Base-by-base conservation (phyloP, 1,139 yeast genomes). In the Geotrichum reessii region DNA sequence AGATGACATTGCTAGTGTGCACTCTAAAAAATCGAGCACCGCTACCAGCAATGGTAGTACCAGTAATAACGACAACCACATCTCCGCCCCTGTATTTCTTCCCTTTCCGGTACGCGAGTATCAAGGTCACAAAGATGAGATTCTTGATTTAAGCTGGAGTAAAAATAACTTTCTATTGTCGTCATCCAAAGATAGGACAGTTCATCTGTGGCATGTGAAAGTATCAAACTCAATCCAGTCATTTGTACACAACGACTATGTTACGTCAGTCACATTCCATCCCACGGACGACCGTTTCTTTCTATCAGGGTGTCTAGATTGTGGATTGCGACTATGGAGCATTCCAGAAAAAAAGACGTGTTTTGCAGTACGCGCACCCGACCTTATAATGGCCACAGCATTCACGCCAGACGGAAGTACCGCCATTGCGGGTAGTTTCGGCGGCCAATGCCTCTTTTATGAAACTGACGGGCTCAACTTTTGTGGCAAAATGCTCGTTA, bases 251-350 rank as follows among this genome's bases (percentile, higher is more conserved):
- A 81, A 83, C 33, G 96, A 90, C 71, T 87, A 89, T 71, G 96
- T 90, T 5, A 87, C 97, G 0, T 78, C 87, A 17, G 89, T 88
- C 2, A 81, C 81, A 56, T 92, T 92, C 70, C 96, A 90, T 67
- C 96, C 95, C 1, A 76, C 76, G 1, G 98, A 92, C 72, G 97
- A 92, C 69, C 75, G 98, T 42, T 92, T 91, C 69, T 90, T 92
- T 70, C 72, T 87, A 3, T 85, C 92, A 63, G 95, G 96, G 1
- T 86, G 95, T 52, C 76, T 91, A 63, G 97, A 90, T 68, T 86
- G 87, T 63, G 77, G 81, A 48, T 78, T 89, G n/a, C 74, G 95
- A 60, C 73, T 92, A 25, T 89, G 97, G 96, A 86, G 93, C 2
- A 85, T 92, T 46, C 77, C 91, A 49, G 97, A 91, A 61, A 83